Evolutionary conservation across 768 basidiomycete genomes (phyloP), one percentile per base, ranked within the genome.

Genomic region (Royoungia palumana): DNA sequence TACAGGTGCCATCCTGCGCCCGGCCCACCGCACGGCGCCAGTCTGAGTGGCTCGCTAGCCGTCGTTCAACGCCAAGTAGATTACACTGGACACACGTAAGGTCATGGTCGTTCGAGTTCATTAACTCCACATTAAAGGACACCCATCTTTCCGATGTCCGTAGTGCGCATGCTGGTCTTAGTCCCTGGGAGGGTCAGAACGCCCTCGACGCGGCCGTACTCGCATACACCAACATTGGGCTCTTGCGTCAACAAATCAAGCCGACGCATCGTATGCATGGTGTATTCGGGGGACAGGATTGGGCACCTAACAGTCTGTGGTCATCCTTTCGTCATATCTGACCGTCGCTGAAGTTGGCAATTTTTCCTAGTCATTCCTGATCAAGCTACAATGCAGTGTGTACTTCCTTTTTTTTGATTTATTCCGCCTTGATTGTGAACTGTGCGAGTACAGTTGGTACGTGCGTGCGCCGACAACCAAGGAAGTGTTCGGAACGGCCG

Each of bases 171-270:
- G 88, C 87, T 0, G 82, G 82, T 1, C 72, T 86, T 21, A 85
- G 85, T 16, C 90, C 89, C n/a, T 92, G 89, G 89, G 86, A 91
- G 59, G 89, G 88, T 2, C 76, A 73, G 53, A 92, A 93, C 55
- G 87, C 89, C 1, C 71, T 91, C 7, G 90, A 94, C 60, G 91
- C 92, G 1, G 89, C 88, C 12, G 85, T 92, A 3, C 73, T 89
- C 5, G 85, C 87, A 11, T 93, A 93, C 61, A 86, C 78, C 44
- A 87, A 81, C 51, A 79, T 94, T 17, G 82, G 87, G 0, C 79
- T 82, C 7, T 72, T 95, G 24, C 80, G 92, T 10, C 92, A 95
- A 63, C 90, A 94, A 58, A 74, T 90, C 14, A 75, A 77, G 47
- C 89, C 92, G 0, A 82, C 81, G 0, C 79, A 85, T 57, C 82